Evolutionary conservation across 257 asterid species (phyloP).

Genomic region (Misopates orontium): DNA sequence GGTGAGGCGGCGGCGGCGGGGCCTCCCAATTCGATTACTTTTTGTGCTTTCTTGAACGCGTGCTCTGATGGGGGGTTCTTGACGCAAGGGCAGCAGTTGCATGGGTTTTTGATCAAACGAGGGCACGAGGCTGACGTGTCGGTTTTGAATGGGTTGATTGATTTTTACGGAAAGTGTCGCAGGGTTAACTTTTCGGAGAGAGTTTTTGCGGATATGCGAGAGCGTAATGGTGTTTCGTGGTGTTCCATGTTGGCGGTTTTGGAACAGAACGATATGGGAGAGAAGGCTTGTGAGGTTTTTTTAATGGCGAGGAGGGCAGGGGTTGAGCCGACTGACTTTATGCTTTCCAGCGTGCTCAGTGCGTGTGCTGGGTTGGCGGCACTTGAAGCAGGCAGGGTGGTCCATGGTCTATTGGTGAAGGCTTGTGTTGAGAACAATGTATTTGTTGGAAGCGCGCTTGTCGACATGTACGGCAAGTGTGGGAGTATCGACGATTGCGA

Average conservation of each 20-base stretch:
- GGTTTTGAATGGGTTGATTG: slow-evolving; percentile 68
- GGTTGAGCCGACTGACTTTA: slow-evolving; percentile 58
- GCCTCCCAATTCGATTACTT: slow-evolving; percentile 68
- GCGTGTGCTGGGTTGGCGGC: slow-evolving; percentile 83
- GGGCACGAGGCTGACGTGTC: slow-evolving; percentile 63
- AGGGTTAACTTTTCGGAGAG: slow-evolving; percentile 47
- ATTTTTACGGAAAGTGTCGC: slow-evolving; percentile 78
- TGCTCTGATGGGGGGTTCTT: slow-evolving; percentile 61
- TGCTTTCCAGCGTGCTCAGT: slow-evolving; percentile 81
- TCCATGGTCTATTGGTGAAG: slow-evolving; percentile 77
- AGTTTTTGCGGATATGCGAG: slow-evolving; percentile 52
- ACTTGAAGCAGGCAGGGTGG: slow-evolving; percentile 70
- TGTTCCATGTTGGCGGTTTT: slow-evolving; percentile 75
- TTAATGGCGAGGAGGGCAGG: slow-evolving; percentile 47
- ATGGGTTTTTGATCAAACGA: slow-evolving; percentile 52
- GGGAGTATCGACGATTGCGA: slow-evolving; percentile 74
- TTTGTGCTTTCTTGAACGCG: slow-evolving; percentile 78
- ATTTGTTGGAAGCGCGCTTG: slow-evolving; percentile 84
- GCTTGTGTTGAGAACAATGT: slow-evolving; percentile 62
- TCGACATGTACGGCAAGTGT: slow-evolving; percentile 91
- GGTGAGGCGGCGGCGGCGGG: slow-evolving; percentile 29
- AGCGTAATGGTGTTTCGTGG: slow-evolving; percentile 75
- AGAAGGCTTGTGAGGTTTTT: slow-evolving; percentile 57
- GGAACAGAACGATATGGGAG: slow-evolving; percentile 76
- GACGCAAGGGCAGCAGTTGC: slow-evolving; percentile 65